Percentiles rank a stretch among this genome's conserved stretches.
Evolutionary conservation across 257 asterid species (phyloP).

Genomic region (Phtheirospermum japonicum): DNA sequence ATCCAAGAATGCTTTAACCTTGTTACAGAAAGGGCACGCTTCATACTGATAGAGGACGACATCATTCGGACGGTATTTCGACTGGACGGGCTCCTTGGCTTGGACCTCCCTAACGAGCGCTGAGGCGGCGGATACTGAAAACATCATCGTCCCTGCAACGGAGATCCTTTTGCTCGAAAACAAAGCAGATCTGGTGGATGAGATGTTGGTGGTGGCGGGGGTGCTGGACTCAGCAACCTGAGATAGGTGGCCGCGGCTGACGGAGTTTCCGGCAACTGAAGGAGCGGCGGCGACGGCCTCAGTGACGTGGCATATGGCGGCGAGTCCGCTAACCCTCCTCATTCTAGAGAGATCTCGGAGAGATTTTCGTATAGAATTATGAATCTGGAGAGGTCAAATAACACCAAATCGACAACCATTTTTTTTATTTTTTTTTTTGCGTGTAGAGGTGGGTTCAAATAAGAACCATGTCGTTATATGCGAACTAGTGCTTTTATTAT

Average conservation of each 20-base stretch:
- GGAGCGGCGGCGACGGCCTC: slow-evolving; percentile 37
- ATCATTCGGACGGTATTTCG: slow-evolving; percentile 47
- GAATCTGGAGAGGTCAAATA: no score
- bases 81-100: slow-evolving; percentile 67
- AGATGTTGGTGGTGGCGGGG: slow-evolving; percentile 28
- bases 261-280: slow-evolving; percentile 16
- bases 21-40: no score
- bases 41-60: slow-evolving; percentile 85
- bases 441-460: no score
- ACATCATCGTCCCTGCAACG: slow-evolving; percentile 55
- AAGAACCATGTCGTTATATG: no score
- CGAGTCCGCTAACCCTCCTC: slow-evolving; percentile 51
- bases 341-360: slow-evolving; percentile 25
- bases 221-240: slow-evolving; percentile 49
- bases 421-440: no score
- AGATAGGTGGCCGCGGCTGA: slow-evolving; percentile 23
- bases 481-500: no score
- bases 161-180: slow-evolving; percentile 34
- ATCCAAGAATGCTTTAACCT: no score
- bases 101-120: slow-evolving; percentile 51
- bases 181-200: slow-evolving; percentile 45
- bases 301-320: slow-evolving; percentile 49
- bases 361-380: neutral
- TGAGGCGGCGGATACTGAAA: slow-evolving; percentile 62
- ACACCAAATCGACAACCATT: no score